Base-by-base conservation (phyloP, 2,329 filamentous ascomycete species). In the Exophiala bonariae region DNA sequence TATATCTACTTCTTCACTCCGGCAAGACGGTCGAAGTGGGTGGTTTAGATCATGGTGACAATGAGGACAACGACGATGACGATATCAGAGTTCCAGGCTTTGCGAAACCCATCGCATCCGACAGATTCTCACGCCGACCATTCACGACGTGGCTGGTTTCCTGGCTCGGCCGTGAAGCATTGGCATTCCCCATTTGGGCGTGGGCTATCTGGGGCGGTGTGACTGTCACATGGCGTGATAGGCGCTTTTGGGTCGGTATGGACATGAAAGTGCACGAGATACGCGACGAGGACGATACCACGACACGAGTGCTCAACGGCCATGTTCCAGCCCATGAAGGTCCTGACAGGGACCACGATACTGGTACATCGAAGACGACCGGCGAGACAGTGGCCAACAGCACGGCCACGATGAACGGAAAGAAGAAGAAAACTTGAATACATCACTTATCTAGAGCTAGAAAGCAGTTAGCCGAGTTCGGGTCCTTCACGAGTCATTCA, bases 181-280 rank as follows among this genome's bases (percentile, higher is more conserved):
- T 96, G 7, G 91, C 93, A 0, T 73, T 96, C 36, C 91, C 91
- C 0, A 86, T 99, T 49, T 99, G 93, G 93, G 72, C 82, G 0
- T 90, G 86, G 81, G 93, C 93, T 1, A 87, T 96, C 16, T 81
- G 89, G 58, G 85, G 92, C n/a, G 93, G 93, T 0, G 82, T 86
- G 2, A 92, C 84, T 0, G 89, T 99, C 0, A 81, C 81, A 42
- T 99, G 93, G 95, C 76, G 93, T 45, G 92, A 91, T 0, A 85
- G 84, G 61, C 79, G 74, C 20, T 97, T 97, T 64, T 81, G 80
- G 59, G 91, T 97, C 1, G 82, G 85, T 1, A 77, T 89, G 58
- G 87, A 97, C 64, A 92, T 92, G 77, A 87, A 83, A 41, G 92
- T 95, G 19, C 76, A 81, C 56, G 81, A 83, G 59, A 73, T 80